Evolutionary conservation across 352 stramenopile genomes (phyloP), one percentile per base, ranked within the genome.

Genomic region (Pythium diclinum): DNA sequence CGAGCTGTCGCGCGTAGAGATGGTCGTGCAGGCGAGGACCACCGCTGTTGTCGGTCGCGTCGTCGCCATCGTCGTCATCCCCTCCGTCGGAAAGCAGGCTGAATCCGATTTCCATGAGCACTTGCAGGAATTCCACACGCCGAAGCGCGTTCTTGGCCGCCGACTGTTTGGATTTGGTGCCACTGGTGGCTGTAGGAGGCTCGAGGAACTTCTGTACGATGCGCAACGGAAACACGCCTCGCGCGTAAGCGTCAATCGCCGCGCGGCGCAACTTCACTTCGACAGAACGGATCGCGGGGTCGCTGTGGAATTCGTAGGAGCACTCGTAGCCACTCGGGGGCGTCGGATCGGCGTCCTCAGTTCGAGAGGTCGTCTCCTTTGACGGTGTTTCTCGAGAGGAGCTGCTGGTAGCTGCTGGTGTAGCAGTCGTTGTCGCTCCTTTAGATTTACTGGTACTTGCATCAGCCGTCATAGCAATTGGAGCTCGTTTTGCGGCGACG

Each of bases 31-130:
- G 86, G 1, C 76, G 72, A 16, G 79, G 73, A 4, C 66, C 34
- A 6, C 57, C 40, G 23, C 47, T 72, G 2, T 30, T 59, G 2
- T 9, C 48, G 17, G 16, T 62, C 67, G 1, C 66, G 3, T 60
- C 55, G 6, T 69, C 47, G 1, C 64, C 51, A n/a, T 81, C 63
- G 10, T 85, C 78, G 0, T 72, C 55, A 9, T 74, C 61, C 17
- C 63, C 44, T 10, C 44, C 34, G 54, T 89, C 70, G 0, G 77
- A 84, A 1, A 97, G 63, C 2, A 98, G 59, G 28, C 77, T 91
- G 51, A 98, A 89, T 1, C 92, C 92, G 19, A 98, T 70, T 61
- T 97, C 88, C 90, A 97, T 97, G 32, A 97, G 74, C n/a, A 97
- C 73, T 67, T 97, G 87, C 21, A 97, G 72, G 72, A 98, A 97